phyloP scores from a whole-genome alignment of 371 early-diverging fungal genomes.

The Zopfochytrium polystomum region DNA sequence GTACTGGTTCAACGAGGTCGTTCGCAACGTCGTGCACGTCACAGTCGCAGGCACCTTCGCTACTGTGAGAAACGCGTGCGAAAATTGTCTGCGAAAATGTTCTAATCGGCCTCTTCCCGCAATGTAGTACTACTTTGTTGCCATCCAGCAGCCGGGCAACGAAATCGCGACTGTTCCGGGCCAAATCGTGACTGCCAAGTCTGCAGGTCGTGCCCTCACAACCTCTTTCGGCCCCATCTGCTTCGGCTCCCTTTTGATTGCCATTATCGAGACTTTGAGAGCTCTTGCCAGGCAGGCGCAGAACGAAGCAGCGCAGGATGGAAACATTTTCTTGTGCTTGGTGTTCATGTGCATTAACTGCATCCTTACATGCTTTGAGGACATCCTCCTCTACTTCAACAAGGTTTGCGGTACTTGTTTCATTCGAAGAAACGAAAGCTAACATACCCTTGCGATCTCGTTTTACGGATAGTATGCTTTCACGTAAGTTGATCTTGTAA shows the following conservation, averaged over 20 bases:
- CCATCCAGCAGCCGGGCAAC: constrained; percentile 13
- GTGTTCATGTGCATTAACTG: constrained; percentile 19
- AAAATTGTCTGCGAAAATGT: neutral
- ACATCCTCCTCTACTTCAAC: constrained; percentile 37
- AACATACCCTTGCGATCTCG: too few relatives aligned
- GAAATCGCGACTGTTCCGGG: constrained; percentile 23
- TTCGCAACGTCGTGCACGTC: constrained; percentile 47
- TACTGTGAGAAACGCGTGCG: constrained; percentile 26
- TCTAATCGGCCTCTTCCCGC: neutral
- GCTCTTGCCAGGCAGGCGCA: constrained; percentile 38
- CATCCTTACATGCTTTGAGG: constrained; percentile 23
- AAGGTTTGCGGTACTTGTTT: too few relatives aligned
- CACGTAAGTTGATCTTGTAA: too few relatives aligned
- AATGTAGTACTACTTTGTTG: constrained; percentile 22
- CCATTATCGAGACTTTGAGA: constrained; percentile 68
- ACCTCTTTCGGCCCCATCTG: constrained; percentile 93
- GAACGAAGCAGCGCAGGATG: constrained; percentile 20
- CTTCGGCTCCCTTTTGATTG: constrained; percentile 88
- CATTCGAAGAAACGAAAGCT: too few relatives aligned
- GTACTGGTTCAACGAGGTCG: constrained; percentile 49
- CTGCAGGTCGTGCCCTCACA: constrained; percentile 79
- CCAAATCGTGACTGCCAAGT: constrained; percentile 60
- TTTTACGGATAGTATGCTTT: too few relatives aligned
- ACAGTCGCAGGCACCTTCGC: constrained; percentile 50
- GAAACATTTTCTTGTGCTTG: constrained; percentile 25